These are phyloP conservation scores for Trametes cubensis DNA, from an alignment of 768 basidiomycete species.

Conservation along the genomic window DNA sequence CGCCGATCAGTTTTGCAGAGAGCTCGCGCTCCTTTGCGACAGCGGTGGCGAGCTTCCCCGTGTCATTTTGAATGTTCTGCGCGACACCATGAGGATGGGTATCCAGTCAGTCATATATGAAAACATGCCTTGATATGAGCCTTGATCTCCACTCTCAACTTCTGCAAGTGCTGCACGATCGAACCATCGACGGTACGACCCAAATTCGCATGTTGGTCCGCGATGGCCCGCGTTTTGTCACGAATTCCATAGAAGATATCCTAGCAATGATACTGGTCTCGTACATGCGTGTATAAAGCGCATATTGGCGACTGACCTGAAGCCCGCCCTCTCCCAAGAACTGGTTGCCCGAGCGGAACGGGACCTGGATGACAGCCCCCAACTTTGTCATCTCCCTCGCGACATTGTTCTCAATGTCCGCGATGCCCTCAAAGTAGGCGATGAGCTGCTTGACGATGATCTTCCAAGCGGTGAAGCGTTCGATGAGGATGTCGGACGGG, in stretches of 20 bases:
- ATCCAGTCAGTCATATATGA: not conserved
- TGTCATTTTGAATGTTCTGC: constrained; percentile 95
- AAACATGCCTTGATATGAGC: constrained; percentile 86
- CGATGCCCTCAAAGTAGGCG: constrained; percentile 83
- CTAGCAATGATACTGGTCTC: constrained; percentile 38
- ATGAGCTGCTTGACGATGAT: constrained; percentile 95
- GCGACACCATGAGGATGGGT: not conserved
- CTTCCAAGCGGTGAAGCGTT: constrained; percentile 94
- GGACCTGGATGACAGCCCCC: constrained; percentile 94
- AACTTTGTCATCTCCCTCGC: constrained; percentile 93
- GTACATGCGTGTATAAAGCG: not conserved
- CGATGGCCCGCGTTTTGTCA: constrained; percentile 90
- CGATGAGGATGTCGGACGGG: constrained; percentile 95
- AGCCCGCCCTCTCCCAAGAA: constrained; percentile 98
- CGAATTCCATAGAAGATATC: constrained; percentile 92
- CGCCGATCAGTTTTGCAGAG: constrained; percentile 82
- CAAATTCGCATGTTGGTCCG: constrained; percentile 95
- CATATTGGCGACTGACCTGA: constrained; percentile 51
- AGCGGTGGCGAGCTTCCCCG: constrained; percentile 84
- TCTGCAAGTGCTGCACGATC: constrained; percentile 97
- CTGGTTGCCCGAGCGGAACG: constrained; percentile 93
- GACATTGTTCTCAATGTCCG: constrained; percentile 94
- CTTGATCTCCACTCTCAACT: constrained; percentile 93
- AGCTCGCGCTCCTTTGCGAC: constrained; percentile 94
- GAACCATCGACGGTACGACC: constrained; percentile 95